A percentile compares a stretch with the other conserved stretches of the same genome.
Evolutionary conservation across 768 basidiomycete species (phyloP).

Genomic region (Pulveroboletus sp.): DNA sequence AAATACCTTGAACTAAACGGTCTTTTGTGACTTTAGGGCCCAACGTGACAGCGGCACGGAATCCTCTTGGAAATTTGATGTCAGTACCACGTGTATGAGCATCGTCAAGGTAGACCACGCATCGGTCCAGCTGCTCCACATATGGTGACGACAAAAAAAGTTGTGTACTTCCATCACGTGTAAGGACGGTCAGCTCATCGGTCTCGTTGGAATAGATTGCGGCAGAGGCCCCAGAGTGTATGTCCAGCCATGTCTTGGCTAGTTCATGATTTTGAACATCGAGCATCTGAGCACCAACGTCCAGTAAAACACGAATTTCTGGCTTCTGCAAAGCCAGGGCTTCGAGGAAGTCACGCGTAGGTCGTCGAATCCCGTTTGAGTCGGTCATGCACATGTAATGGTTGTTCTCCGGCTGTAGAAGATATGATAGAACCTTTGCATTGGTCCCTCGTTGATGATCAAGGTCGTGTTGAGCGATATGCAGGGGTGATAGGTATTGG

Average conservation of each 20-base stretch:
- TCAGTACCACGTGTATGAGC: constrained; percentile 20
- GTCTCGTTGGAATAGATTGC: constrained; percentile 21
- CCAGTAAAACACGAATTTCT: constrained; percentile 42
- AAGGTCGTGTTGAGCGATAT: constrained; percentile 24
- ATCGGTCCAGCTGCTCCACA: not conserved
- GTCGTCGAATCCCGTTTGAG: not conserved
- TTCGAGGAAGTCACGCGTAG: constrained; percentile 25
- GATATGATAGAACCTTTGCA: constrained; percentile 13
- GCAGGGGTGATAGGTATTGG: constrained; percentile 33
- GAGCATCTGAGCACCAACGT: constrained; percentile 54
- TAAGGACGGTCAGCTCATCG: constrained; percentile 25
- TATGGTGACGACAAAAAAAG: constrained; percentile 34
- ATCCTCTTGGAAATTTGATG: constrained; percentile 11
- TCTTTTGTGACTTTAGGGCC: constrained; percentile 16
- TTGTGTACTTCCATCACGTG: constrained; percentile 35
- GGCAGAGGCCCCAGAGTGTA: constrained; percentile 10
- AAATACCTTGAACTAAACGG: constrained; percentile 13
- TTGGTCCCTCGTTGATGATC: constrained; percentile 12
- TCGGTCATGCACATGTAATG: constrained; percentile 6
- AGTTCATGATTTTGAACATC: constrained; percentile 42
- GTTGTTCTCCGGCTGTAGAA: constrained; percentile 22
- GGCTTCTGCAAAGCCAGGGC: constrained; percentile 31
- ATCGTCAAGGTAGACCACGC: constrained; percentile 15
- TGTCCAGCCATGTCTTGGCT: constrained; percentile 38
- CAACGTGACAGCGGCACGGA: constrained; percentile 13